A percentile compares a stretch with the other conserved stretches of the same genome.
These are phyloP conservation scores for Pterocarpus macrocarpus DNA, from an alignment of 306 rosid species.

Conservation along the genomic window DNA sequence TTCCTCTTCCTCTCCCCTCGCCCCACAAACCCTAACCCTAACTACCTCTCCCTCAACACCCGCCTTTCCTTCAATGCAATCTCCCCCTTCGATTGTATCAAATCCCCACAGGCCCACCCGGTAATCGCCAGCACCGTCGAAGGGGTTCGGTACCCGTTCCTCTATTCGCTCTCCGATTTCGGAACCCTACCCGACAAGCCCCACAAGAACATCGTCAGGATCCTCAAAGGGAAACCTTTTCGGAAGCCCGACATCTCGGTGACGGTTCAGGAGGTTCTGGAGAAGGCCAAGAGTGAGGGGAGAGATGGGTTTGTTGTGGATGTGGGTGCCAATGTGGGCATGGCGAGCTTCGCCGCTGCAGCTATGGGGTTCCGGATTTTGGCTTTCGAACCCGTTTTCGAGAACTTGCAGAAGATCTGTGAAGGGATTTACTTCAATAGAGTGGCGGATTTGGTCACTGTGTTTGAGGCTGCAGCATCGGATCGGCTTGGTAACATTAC, in stretches of 20 bases:
- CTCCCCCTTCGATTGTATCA: slow-evolving; percentile 76
- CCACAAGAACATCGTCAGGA: slow-evolving; percentile 82
- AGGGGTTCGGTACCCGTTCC: slow-evolving; percentile 79
- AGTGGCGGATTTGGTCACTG: slow-evolving; percentile 79
- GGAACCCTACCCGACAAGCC: slow-evolving; percentile 93
- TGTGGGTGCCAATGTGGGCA: slow-evolving; percentile 97
- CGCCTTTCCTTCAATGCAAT: slow-evolving; percentile 54
- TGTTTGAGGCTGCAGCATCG: slow-evolving; percentile 86
- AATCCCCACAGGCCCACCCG: slow-evolving; percentile 83
- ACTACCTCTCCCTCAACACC: slow-evolving; percentile 37
- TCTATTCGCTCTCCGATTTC: slow-evolving; percentile 87
- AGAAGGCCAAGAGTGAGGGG: slow-evolving; percentile 61
- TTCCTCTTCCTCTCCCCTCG: slow-evolving; percentile 53
- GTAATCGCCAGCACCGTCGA: slow-evolving; percentile 85
- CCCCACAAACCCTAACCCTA: slow-evolving; percentile 45
- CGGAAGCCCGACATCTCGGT: slow-evolving; percentile 86
- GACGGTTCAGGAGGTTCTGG: slow-evolving; percentile 82
- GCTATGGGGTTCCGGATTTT: slow-evolving; percentile 86
- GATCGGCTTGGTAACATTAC: slow-evolving; percentile 86
- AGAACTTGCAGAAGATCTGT: slow-evolving; percentile 93
- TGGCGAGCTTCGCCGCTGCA: slow-evolving; percentile 94
- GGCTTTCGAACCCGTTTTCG: slow-evolving; percentile 92
- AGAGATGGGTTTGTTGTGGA: slow-evolving; percentile 77
- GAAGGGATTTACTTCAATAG: slow-evolving; percentile 92
- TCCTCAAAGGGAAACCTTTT: slow-evolving; percentile 84